Base-by-base conservation (phyloP, 2,329 filamentous ascomycete species). In the Aspergillus candidus region DNA sequence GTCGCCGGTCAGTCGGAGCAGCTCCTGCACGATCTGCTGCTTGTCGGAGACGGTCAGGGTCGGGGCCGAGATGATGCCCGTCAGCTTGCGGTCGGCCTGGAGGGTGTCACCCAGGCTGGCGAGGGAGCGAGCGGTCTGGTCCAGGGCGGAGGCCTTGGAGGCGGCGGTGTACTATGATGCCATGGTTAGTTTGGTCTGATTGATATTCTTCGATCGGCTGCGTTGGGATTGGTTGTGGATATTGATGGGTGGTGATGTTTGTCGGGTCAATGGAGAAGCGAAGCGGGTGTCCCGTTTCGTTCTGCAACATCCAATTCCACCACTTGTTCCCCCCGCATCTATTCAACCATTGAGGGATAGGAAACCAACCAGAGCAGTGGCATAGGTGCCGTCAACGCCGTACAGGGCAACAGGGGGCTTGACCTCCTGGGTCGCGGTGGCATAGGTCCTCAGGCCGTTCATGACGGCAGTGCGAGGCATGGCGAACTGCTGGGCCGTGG, bases 371-470 rank as follows among this genome's bases (percentile, higher is more conserved):
- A 98, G 80, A 76, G 93, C 93, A 75, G 85, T 89, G 70, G 93
- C 93, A 76, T 98, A 98, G 69, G 91, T 97, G 72, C 93, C 93
- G 73, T 97, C 93, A 67, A 98, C 76, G 61, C 93, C 93, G 74
- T 88, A 98, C 66, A 98, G 81, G 62, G 90, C 80, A 67, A 96
- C 78, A 58, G 93, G 93, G 62, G 91, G 83, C 78, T 87, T 90
- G 70, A 82, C 73, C 50, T 83, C 81, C 68, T 81, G 74, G 63
- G 77, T 69, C 59, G 80, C 69, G 63, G 79, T 75, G 62, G 88
- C 88, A 73, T 88, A 96, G 70, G 80, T 81, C 71, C 90, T 84
- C 71, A 81, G 73, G 51, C 65, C 63, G 55, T 67, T 67, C 52
- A 68, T 41, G 51, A 59, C 61, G 55, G 63, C 63, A 53, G 62